These are phyloP conservation scores for Paragyromitra xinjiangensis DNA, from an alignment of 495 filamentous ascomycete species.

Conservation along the genomic window DNA sequence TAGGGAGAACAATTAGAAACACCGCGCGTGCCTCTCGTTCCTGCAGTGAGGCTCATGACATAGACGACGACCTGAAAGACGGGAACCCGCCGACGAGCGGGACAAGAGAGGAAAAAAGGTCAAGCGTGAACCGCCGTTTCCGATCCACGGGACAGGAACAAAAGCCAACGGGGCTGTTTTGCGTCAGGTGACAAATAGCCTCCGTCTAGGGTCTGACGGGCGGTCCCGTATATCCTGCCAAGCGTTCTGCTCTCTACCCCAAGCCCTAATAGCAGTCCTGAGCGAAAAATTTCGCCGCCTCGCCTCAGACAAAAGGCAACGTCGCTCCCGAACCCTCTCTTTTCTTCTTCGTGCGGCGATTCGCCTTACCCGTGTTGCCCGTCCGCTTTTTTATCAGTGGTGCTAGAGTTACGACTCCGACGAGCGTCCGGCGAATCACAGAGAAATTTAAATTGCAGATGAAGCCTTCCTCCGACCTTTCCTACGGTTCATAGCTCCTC, in stretches of 20 bases:
- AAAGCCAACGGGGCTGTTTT: conserved; percentile 30
- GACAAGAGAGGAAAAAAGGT: conserved; percentile 30
- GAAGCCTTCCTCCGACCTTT: conserved; percentile 48
- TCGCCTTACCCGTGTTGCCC: conserved; percentile 58
- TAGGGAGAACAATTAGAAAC: conserved; percentile 30
- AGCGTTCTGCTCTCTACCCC: conserved; percentile 15
- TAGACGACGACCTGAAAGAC: conserved; percentile 47
- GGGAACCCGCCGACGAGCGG: conserved; percentile 46
- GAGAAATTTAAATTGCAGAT: conserved; percentile 58
- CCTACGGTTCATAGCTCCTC: conserved; percentile 42
- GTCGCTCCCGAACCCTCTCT: conserved; percentile 31
- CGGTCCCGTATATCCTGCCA: conserved; percentile 28
- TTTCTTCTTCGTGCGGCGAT: conserved; percentile 56
- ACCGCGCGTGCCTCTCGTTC: conserved; percentile 39
- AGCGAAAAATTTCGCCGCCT: conserved; percentile 43
- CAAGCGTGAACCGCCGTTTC: conserved; percentile 44
- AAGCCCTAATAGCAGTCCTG: conserved; percentile 41
- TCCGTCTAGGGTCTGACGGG: neutral
- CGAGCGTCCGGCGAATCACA: conserved; percentile 57
- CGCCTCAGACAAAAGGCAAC: conserved; percentile 47
- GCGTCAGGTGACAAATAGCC: conserved; percentile 42
- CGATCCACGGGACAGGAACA: conserved; percentile 46
- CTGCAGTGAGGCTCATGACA: conserved; percentile 46
- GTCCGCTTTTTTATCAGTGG: conserved; percentile 53
- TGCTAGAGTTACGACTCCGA: conserved; percentile 49